phyloP scores from a whole-genome alignment of 2,329 filamentous ascomycete genomes.

The Fusarium pseudoanthophilum region DNA sequence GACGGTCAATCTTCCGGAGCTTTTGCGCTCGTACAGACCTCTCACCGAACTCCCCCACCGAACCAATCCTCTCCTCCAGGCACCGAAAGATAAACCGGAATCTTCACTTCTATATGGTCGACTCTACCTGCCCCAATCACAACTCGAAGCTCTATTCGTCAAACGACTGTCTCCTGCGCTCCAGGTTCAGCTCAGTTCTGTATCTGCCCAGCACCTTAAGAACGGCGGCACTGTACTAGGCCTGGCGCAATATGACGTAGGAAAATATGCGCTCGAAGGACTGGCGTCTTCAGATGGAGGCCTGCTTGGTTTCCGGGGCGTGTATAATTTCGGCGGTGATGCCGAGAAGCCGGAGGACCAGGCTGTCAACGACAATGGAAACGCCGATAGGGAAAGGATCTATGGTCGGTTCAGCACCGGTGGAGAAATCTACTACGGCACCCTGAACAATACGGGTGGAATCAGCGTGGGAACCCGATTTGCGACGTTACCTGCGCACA shows the following conservation, averaged over 20 bases:
- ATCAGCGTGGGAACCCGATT: constrained; percentile 90
- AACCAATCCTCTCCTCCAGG: constrained; percentile 39
- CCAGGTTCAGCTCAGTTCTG: constrained; percentile 82
- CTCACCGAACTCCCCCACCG: constrained; percentile 68
- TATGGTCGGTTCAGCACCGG: constrained; percentile 90
- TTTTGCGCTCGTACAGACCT: constrained; percentile 86
- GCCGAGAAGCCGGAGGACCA: constrained; percentile 51
- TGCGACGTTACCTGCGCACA: constrained; percentile 82
- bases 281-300: constrained; percentile 93
- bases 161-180: constrained; percentile 80
- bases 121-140: constrained; percentile 84
- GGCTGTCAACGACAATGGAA: constrained; percentile 33
- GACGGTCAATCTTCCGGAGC: constrained; percentile 77
- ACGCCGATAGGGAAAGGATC: constrained; percentile 66
- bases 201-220: constrained; percentile 75
- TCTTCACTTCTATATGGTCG: constrained; percentile 79
- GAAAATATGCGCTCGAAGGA: constrained; percentile 89
- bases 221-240: constrained; percentile 82
- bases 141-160: constrained; percentile 86
- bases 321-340: constrained; percentile 94
- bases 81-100: constrained; percentile 46
- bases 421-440: constrained; percentile 94
- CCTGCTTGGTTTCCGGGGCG: constrained; percentile 83
- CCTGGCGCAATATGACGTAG: constrained; percentile 82
- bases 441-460: constrained; percentile 92